Evolutionary conservation across 306 rosid species (phyloP), one percentile per base, ranked within the genome.

Genomic region (Fragaria nilgerrensis): DNA sequence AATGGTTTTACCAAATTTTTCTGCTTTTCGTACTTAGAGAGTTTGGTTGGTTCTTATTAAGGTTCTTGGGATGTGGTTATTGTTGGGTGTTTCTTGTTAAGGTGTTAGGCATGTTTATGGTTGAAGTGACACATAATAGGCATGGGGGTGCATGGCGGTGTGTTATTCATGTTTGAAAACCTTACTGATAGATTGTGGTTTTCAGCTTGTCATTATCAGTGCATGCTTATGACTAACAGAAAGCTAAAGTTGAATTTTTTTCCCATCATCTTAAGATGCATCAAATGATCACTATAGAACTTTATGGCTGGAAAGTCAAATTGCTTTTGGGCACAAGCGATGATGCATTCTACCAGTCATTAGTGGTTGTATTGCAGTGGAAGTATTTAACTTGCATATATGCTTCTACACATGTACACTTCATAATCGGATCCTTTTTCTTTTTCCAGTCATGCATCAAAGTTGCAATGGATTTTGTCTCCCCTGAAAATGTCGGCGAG

Each of bases 391-490:
- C 29, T 56, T 27, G 34, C 36, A 9, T 20, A 53, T 9, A 22
- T 59, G 23, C 5, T 47, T 70, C 56, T 20, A 19, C 3, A 7
- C n/a, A 49, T 25, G 20, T 59, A 56, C 36, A 55, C 36, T 14
- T 67, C 78, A 66, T 49, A 17, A 20, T 0, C 4, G 1, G 1
- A 25, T 27, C 32, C 2, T 29, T 29, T 29, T 29, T 29, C n/a
- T n/a, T 27, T 64, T 23, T 61, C 59, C 68, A 93, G 96, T 93
- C 98, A 45, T 93, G 98, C 84, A 90, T 87, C 29, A 91, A 91
- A 85, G 98, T 93, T 61, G 98, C 96, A 4, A 84, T 89, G 15
- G 97, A 90, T 82, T 94, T 94, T 74, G 96, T 94, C 56, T 94
- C 97, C 37, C 98, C 96, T 32, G 97, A 93, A 80, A 93, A 88